Evolutionary conservation across 805 yeast genomes (phyloP), one percentile per base, ranked within the genome.

Genomic region (Lipomyces chichibuensis): DNA sequence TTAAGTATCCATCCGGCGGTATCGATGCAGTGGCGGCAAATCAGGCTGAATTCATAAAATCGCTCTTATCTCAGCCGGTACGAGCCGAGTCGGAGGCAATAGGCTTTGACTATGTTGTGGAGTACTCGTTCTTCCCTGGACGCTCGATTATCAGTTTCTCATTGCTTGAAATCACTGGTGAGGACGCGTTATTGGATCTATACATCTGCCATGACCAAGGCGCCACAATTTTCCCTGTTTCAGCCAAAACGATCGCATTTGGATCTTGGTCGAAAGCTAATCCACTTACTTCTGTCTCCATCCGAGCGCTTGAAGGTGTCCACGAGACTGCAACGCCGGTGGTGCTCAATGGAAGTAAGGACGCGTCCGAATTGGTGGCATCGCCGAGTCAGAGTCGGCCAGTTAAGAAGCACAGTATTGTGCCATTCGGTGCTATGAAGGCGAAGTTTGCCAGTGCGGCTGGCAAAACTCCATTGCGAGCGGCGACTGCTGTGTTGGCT

Each of bases 221-320:
- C 17, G 71, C 71, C 27, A 67, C 65, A 2, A 69, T 66, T 20
- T 63, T 49, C 32, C 64, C 71, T 7, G 70, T 69, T 43, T 8
- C 35, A 7, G 25, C 62, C 3, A n/a, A 25, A 2, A 55, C 57
- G 2, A 58, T 66, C 32, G 71, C 70, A 14, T 60, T 57, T 54
- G 59, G 55, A 11, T n/a, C 27, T 4, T 67, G 71, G 67, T 7
- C 43, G 9, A 35, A 51, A 7, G 71, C 67, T 8, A 37, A 54
- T 23, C 60, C 37, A 1, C 64, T 60, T 20, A 7, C 51, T 1
- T 46, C 52, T 37, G 66, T 55, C n/a, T 37, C 32, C 3, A 51
- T 53, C 1, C 20, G 32, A 46, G 60, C 46, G 9, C 33, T 66
- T 2, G 20, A 55, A 17, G 20, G 58, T 2, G 57, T 13, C 27